Percentiles rank a stretch among this genome's conserved stretches.
phyloP scores from a whole-genome alignment of 169 alveolate genomes.

The Plasmodium fragile region DNA sequence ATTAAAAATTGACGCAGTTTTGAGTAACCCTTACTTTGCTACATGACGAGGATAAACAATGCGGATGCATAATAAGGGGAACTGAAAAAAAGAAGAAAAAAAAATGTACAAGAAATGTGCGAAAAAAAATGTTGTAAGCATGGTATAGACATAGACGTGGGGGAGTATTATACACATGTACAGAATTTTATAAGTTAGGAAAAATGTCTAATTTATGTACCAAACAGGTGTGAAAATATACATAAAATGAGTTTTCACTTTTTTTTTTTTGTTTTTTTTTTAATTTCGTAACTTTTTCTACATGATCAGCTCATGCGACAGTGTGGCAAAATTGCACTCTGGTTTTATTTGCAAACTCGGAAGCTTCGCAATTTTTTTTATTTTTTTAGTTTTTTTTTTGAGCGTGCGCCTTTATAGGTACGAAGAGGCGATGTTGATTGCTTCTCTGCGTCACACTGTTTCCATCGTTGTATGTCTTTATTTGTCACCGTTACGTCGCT shows the following conservation, averaged over 20 bases:
- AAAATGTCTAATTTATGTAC: background rate
- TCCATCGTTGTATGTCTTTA: background rate
- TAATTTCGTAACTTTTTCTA: background rate
- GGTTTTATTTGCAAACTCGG: background rate
- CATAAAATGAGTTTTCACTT: slow-evolving; percentile 27
- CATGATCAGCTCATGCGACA: background rate
- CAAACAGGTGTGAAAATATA: slow-evolving; percentile 19
- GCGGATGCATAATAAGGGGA: background rate
- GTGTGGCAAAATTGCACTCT: background rate
- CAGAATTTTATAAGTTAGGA: background rate
- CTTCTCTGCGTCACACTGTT: background rate
- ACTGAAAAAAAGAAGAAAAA: background rate
- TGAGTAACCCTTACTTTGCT: slow-evolving; percentile 56
- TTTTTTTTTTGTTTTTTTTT: background rate
- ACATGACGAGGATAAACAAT: slow-evolving; percentile 17
- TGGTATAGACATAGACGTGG: background rate
- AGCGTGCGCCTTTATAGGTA: background rate
- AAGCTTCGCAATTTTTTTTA: background rate
- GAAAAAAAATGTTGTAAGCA: background rate
- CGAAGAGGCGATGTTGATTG: background rate
- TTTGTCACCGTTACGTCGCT: background rate
- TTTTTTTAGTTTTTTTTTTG: background rate
- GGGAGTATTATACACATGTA: background rate
- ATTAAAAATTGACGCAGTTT: slow-evolving; percentile 68
- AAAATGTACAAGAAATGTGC: background rate